Conservation (phyloP, 2,329 filamentous ascomycete species). For the Botrytis tulipae region DNA sequence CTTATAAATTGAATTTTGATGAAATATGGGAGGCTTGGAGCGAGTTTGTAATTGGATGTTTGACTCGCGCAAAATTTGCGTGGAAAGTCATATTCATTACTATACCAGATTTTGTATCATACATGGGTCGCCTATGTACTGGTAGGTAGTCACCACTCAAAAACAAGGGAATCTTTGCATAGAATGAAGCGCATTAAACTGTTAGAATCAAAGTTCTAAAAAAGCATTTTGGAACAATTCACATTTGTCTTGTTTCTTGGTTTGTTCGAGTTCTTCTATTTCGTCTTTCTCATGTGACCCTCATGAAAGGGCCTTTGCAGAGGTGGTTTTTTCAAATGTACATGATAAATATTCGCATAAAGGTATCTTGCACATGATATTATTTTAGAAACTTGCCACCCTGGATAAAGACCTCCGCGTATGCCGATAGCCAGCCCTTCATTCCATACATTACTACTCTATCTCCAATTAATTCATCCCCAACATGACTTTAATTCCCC, state of each 20-base stretch:
- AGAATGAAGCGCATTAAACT: not conserved
- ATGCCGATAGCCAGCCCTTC: not conserved
- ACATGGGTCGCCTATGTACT: not conserved
- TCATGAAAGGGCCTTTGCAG: not conserved
- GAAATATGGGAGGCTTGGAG: not conserved
- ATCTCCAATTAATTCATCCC: slow-evolving; percentile 24
- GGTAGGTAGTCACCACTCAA: not conserved
- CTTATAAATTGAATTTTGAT: too few species aligned
- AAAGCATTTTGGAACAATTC: not conserved
- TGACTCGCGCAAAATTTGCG: not conserved
- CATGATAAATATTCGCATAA: not conserved
- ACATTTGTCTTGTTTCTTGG: not conserved
- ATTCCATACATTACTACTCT: not conserved
- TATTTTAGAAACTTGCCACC: not conserved
- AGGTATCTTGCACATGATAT: not conserved
- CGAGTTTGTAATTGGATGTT: not conserved
- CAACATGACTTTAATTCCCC: slow-evolving; percentile 37
- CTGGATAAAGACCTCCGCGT: not conserved
- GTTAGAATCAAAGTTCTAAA: not conserved
- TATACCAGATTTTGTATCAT: not conserved
- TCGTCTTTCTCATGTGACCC: not conserved
- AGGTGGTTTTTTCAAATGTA: not conserved
- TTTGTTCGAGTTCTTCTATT: not conserved
- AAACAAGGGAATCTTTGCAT: not conserved
- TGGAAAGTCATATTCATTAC: not conserved